phyloP scores from a whole-genome alignment of 768 basidiomycete genomes.

The Lentinus brumalis region DNA sequence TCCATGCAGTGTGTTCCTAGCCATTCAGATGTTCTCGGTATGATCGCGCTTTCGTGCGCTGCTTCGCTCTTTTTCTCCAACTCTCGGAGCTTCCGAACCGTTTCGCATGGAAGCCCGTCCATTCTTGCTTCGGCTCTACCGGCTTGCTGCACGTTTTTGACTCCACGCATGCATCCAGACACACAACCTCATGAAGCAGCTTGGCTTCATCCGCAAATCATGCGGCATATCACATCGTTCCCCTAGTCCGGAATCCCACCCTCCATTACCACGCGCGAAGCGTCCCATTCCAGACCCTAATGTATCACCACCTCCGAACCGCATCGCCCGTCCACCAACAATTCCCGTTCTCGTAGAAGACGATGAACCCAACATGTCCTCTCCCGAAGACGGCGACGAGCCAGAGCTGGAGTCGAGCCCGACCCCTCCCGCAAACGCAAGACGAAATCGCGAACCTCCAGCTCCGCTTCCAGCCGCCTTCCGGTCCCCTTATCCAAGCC shows the following conservation, averaged over 20 bases:
- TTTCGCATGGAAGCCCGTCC: not conserved
- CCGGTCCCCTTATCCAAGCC: constrained; percentile 13
- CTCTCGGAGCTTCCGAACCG: no score
- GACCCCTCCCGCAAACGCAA: constrained; percentile 43
- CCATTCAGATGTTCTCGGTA: no score
- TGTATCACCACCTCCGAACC: constrained; percentile 50
- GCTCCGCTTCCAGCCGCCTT: constrained; percentile 16
- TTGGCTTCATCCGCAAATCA: constrained; percentile 64
- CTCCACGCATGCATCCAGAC: constrained; percentile 19
- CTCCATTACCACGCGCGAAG: constrained; percentile 50
- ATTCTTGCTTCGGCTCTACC: not conserved
- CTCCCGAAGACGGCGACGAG: constrained; percentile 33
- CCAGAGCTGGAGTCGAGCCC: constrained; percentile 41
- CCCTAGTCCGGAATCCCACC: constrained; percentile 36
- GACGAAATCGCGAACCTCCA: constrained; percentile 37
- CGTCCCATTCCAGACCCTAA: constrained; percentile 47
- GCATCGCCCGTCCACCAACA: constrained; percentile 66
- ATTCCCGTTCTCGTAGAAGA: constrained; percentile 71
- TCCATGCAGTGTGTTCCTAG: no score
- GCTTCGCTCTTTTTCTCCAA: no score
- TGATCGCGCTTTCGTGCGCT: no score
- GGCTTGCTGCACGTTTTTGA: not conserved
- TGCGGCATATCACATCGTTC: constrained; percentile 44
- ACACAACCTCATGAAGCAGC: constrained; percentile 57
- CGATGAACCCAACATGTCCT: constrained; percentile 52